Conservation (phyloP, 192 early-diverging fungal genomes). For the Backusella morwellensis region DNA sequence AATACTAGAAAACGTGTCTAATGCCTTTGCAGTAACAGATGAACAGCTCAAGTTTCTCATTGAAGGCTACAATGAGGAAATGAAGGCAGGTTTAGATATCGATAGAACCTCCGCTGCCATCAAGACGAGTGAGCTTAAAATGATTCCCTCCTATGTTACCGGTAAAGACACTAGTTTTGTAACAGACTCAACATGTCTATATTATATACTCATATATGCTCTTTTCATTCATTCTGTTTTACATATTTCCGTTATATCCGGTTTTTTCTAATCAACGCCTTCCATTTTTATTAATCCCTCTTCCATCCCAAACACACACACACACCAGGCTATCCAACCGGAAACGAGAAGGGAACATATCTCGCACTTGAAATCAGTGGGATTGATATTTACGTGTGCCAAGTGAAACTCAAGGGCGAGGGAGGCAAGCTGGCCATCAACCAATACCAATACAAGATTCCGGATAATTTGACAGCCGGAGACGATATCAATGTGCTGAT, state of each 20-base stretch:
- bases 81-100: slow-evolving; percentile 46
- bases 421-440: slow-evolving; percentile 68
- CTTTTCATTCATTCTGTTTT: background rate
- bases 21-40: slow-evolving; percentile 9
- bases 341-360: slow-evolving; percentile 81
- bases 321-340: slow-evolving; percentile 60
- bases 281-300: background rate
- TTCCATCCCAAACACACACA: background rate
- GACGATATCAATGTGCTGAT: slow-evolving; percentile 52
- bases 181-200: background rate
- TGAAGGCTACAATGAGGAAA: slow-evolving; percentile 45
- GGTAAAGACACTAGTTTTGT: slow-evolving; percentile 26
- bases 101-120: slow-evolving; percentile 23
- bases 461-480: slow-evolving; percentile 58
- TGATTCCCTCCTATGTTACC: slow-evolving; percentile 90
- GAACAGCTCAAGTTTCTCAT: slow-evolving; percentile 30
- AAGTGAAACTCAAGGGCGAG: slow-evolving; percentile 77
- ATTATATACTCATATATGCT: background rate
- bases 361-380: slow-evolving; percentile 93
- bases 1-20: background rate
- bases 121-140: slow-evolving; percentile 45
- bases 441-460: slow-evolving; percentile 78
- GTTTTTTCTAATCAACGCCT: background rate
- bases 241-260: background rate
- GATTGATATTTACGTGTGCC: slow-evolving; percentile 86